Conservation (phyloP, 1,139 yeast genomes). For the Blastobotrys illinoisensis region DNA sequence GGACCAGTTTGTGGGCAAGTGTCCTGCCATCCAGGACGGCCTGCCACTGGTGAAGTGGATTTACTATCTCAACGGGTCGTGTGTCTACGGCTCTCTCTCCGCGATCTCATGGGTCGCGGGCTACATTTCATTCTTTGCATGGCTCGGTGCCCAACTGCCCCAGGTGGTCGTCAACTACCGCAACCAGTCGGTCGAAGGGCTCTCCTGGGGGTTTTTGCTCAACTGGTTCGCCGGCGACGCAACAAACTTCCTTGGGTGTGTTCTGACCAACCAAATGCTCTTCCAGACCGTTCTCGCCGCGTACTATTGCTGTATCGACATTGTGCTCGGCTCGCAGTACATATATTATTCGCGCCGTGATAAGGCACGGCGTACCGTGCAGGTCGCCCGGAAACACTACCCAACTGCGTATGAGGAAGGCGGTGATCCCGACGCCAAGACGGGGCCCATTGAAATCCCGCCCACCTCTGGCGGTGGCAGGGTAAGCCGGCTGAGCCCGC, state of each 20-base stretch:
- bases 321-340: constrained; percentile 67
- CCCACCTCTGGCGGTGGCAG: background rate
- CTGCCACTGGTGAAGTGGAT: constrained; percentile 28
- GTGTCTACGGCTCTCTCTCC: constrained; percentile 28
- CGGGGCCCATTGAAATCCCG: background rate
- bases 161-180: constrained; percentile 73
- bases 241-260: constrained; percentile 72
- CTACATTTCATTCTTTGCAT: constrained; percentile 50
- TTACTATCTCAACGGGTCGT: constrained; percentile 26
- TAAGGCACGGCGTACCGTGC: constrained; percentile 1
- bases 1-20: background rate
- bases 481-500: constrained; percentile 13
- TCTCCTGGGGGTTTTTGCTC: constrained; percentile 67
- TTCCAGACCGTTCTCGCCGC: constrained; percentile 73
- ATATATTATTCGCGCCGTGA: constrained; percentile 50
- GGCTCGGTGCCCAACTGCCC: constrained; percentile 87
- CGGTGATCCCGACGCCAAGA: background rate
- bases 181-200: constrained; percentile 78
- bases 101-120: constrained; percentile 38
- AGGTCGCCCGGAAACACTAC: background rate
- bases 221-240: constrained; percentile 87
- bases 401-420: background rate
- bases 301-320: constrained; percentile 71
- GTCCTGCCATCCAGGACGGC: constrained; percentile 19
- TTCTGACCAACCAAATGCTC: constrained; percentile 65